phyloP scores from a whole-genome alignment of 768 basidiomycete species.

The Terana coerulea region DNA sequence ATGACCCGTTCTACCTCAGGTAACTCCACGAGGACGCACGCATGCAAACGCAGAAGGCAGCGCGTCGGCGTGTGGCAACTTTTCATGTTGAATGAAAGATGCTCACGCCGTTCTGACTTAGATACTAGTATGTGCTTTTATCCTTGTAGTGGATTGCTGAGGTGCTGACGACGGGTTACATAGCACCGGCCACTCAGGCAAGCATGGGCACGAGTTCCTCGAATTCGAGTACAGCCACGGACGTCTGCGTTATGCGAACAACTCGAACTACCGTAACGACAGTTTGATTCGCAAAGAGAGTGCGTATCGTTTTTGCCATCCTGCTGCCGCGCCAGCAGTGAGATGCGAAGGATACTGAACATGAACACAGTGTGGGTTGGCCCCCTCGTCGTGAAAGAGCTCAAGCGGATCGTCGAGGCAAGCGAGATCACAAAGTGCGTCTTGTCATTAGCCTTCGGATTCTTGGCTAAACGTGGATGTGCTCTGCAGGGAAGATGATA shows the following conservation, averaged over 20 bases:
- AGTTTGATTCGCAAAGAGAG: slow-evolving; percentile 98
- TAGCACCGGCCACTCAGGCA: slow-evolving; percentile 97
- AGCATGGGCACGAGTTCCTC: slow-evolving; percentile 96
- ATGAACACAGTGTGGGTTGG: slow-evolving; percentile 81
- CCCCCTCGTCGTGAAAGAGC: slow-evolving; percentile 86
- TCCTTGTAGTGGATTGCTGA: slow-evolving; percentile 8
- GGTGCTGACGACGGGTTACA: slow-evolving; percentile 10
- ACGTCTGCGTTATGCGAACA: slow-evolving; percentile 95
- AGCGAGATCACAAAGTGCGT: slow-evolving; percentile 93
- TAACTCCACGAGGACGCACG: no score
- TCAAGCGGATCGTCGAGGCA: slow-evolving; percentile 89
- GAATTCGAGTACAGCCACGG: slow-evolving; percentile 99
- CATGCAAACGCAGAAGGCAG: no score
- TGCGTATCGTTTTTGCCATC: slow-evolving; percentile 37
- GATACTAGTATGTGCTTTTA: slow-evolving; percentile 49
- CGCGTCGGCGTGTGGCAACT: slow-evolving; percentile 18
- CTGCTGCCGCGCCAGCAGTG: neutral
- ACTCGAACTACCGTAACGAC: slow-evolving; percentile 99
- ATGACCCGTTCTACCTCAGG: slow-evolving; percentile 82
- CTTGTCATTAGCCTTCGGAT: neutral
- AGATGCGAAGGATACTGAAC: neutral
- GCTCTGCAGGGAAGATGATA: slow-evolving; percentile 87
- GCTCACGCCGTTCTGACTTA: slow-evolving; percentile 23
- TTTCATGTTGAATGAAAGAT: no score
- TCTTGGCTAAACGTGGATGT: neutral